A percentile compares a stretch with the other conserved stretches of the same genome.
These are phyloP conservation scores for Eucalyptus pauciflora DNA, from an alignment of 345 rosid species.

Conservation along the genomic window DNA sequence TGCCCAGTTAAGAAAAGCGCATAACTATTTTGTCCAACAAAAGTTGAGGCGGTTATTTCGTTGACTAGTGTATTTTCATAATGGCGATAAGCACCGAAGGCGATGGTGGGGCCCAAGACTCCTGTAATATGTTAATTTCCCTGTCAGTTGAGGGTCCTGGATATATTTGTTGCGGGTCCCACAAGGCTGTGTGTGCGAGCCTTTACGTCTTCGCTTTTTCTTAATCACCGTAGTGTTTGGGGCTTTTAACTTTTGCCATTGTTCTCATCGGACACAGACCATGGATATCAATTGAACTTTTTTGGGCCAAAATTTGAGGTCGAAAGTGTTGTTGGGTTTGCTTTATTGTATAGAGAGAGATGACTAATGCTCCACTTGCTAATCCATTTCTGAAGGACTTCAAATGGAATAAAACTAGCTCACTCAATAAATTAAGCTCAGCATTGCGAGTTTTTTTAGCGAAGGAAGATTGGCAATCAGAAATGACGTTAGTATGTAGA, in stretches of 20 bases:
- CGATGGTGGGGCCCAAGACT: not conserved
- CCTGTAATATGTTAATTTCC: too few relatives aligned
- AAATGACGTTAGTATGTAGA: too few relatives aligned
- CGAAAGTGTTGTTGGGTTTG: rapidly evolving
- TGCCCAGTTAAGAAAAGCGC: not conserved
- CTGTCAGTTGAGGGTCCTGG: not conserved
- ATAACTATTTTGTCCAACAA: not conserved
- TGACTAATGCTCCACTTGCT: not conserved
- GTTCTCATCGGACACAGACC: rapidly evolving
- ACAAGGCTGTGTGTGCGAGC: rapidly evolving
- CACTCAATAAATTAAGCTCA: too few relatives aligned
- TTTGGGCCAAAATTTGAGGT: not conserved
- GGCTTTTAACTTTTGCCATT: not conserved
- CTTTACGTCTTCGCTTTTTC: too few relatives aligned
- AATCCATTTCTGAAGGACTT: not conserved
- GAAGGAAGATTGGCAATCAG: too few relatives aligned
- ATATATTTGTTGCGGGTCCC: not conserved
- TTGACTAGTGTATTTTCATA: not conserved
- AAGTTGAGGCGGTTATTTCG: not conserved
- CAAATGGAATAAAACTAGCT: rapidly evolving
- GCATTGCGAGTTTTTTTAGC: too few relatives aligned
- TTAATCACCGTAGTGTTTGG: not conserved
- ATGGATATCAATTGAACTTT: rapidly evolving
- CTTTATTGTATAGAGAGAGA: not conserved
- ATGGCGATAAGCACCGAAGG: rapidly evolving